A percentile compares a stretch with the other conserved stretches of the same genome.
phyloP scores from a whole-genome alignment of 495 filamentous ascomycete genomes.

The Evernia prunastri region DNA sequence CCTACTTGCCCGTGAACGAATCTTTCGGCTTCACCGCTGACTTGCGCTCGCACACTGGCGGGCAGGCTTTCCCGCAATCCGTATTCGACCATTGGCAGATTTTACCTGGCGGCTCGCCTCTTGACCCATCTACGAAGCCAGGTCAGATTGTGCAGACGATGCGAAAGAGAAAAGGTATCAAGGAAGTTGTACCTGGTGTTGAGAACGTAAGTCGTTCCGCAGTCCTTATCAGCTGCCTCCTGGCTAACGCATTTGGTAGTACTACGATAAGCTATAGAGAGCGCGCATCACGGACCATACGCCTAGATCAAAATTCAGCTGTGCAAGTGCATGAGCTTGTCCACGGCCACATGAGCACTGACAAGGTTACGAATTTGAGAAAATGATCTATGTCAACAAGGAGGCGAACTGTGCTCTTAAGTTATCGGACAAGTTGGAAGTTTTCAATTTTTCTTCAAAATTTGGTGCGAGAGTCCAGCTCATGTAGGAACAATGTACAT shows the following conservation, averaged over 20 bases:
- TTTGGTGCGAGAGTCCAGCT: conserved; percentile 15
- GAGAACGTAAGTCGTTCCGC: conserved; percentile 74
- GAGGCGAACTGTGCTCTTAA: not conserved
- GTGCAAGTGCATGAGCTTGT: conserved; percentile 9
- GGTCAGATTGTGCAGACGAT: conserved; percentile 79
- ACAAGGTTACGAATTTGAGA: not conserved
- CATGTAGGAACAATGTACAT: conserved; percentile 16
- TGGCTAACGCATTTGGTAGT: conserved; percentile 60
- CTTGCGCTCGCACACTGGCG: conserved; percentile 86
- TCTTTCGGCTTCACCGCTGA: conserved; percentile 99
- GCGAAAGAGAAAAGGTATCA: conserved; percentile 99
- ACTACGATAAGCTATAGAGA: conserved; percentile 97
- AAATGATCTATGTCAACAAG: not conserved
- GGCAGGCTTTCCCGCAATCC: conserved; percentile 97
- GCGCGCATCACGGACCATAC: not conserved
- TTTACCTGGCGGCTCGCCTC: conserved; percentile 86
- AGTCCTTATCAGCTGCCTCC: not conserved
- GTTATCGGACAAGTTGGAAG: conserved; percentile 1
- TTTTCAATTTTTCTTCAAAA: conserved; percentile 4
- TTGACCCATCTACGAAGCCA: conserved; percentile 79
- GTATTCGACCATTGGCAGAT: conserved; percentile 99
- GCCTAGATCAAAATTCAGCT: conserved; percentile 13
- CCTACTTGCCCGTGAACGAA: conserved; percentile 98
- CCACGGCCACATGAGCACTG: conserved; percentile 6
- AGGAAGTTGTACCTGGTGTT: conserved; percentile 81